Conservation (phyloP, 352 stramenopile species). For the Phytophthora fragariae region DNA sequence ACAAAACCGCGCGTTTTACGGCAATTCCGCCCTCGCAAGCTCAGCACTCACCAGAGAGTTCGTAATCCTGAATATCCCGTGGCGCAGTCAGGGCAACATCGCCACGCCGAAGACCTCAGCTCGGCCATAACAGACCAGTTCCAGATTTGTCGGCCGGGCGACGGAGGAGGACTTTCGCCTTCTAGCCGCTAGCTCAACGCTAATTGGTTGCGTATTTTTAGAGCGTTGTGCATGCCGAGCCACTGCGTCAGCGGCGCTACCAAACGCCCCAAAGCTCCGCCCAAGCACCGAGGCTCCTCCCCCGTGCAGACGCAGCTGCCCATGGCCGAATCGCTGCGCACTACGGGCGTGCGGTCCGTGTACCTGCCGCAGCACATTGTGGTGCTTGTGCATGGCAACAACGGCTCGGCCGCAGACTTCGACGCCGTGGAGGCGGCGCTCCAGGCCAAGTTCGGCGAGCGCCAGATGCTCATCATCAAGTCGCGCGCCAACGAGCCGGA, state of each 20-base stretch:
- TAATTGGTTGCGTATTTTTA: too few relatives aligned
- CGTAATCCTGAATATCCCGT: conserved; percentile 14
- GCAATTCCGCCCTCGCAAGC: too few relatives aligned
- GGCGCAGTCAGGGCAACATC: conserved; percentile 4
- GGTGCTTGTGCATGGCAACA: conserved; percentile 87
- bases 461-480: conserved; percentile 76
- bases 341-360: conserved; percentile 19
- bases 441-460: conserved; percentile 46
- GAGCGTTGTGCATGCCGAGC: conserved; percentile 10
- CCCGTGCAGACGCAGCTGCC: conserved; percentile 16
- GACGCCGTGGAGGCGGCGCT: conserved; percentile 61
- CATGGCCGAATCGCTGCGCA: conserved; percentile 23
- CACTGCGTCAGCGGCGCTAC: conserved; percentile 5
- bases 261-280: conserved; percentile 24
- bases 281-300: conserved; percentile 8
- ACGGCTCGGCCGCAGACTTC: conserved; percentile 78
- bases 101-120: not conserved
- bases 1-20: not conserved
- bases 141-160: conserved; percentile 5
- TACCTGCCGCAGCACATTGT: conserved; percentile 75
- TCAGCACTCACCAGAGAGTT: not conserved
- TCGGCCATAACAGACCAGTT: conserved; percentile 6
- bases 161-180: not conserved
- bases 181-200: not conserved
- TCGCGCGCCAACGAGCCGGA: conserved; percentile 64